Percentiles rank a stretch among this genome's conserved stretches.
These are phyloP conservation scores for Trichophyton rubrum DNA, from an alignment of 2,329 filamentous ascomycete species.

Conservation along the genomic window DNA sequence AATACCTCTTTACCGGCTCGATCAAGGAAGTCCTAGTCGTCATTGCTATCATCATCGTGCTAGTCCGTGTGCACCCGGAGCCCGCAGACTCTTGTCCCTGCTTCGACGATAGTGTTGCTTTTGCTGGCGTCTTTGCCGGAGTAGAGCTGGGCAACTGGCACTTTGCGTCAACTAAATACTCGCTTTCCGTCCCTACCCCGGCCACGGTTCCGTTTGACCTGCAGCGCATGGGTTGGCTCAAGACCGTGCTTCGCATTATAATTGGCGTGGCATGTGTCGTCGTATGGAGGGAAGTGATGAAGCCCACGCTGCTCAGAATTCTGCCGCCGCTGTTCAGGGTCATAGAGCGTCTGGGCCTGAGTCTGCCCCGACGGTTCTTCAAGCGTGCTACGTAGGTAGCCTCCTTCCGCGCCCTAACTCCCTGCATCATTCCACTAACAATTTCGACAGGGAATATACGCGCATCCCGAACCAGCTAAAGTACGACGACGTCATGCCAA, in stretches of 20 bases:
- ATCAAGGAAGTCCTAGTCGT: constrained; percentile 54
- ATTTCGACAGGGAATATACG: constrained; percentile 54
- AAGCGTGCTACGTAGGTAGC: constrained; percentile 58
- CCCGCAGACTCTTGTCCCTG: constrained; percentile 94
- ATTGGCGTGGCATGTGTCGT: constrained; percentile 76
- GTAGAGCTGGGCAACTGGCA: constrained; percentile 76
- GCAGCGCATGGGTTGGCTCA: constrained; percentile 51
- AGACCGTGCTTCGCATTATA: constrained; percentile 55
- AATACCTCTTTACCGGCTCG: constrained; percentile 54
- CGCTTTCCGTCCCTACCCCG: constrained; percentile 42
- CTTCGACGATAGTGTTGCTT: constrained; percentile 90
- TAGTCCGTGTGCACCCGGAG: constrained; percentile 85
- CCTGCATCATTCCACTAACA: constrained; percentile 4
- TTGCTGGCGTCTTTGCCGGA: constrained; percentile 80
- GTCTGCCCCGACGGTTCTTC: constrained; percentile 80
- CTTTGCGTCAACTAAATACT: constrained; percentile 48
- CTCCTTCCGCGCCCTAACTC: background rate
- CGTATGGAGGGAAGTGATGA: constrained; percentile 79
- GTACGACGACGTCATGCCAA: constrained; percentile 80
- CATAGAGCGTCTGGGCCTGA: constrained; percentile 66
- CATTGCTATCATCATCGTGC: constrained; percentile 53
- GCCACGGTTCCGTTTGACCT: constrained; percentile 54
- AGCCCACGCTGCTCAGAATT: constrained; percentile 62
- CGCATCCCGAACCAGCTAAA: constrained; percentile 61
- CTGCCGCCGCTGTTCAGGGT: constrained; percentile 80